Evolutionary conservation across 345 rosid species (phyloP), one percentile per base, ranked within the genome.

Genomic region (Heritiera fomes): DNA sequence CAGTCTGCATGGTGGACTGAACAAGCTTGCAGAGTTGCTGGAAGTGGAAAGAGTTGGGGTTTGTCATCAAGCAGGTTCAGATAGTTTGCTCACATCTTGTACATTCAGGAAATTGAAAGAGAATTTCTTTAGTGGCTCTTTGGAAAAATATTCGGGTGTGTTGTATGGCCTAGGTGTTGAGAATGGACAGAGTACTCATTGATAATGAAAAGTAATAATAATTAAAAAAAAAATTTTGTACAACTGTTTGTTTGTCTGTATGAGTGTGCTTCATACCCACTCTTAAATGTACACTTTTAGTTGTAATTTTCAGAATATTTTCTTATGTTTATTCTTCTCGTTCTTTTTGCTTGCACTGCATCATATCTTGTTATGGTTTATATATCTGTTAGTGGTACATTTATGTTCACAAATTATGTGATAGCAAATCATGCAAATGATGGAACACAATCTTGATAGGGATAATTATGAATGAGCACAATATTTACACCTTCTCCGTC

Each of bases 151-250:
- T 80, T 88, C 97, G 20, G 98, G 98, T 80, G 97, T 95, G 72
- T 87, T 95, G 87, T 95, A 91, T 82, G 98, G 98, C 49, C 88
- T 95, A 89, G 98, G 95, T 76, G 92, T 92, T 79, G 93, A 94
- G 83, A 91, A 90, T 88, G 87, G 87, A 81, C 91, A 81, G 80
- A 77, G n/a, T 80, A 23, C 75, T 81, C 75, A 79, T 68, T 87
- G 61, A 86, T 34, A 71, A 23, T 17, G 32, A 58, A 55, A 64
- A 58, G 34, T 17, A 61, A 55, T 9, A 17, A 40, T 75, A 69
- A 34, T 23, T 23, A 43, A 63, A 74, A 52, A 71, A 62, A 60
- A 38, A 65, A n/a, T n/a, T 72, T 67, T 60, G 56, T 79, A 68
- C 34, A 78, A 43, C 58, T 55, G 65, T 61, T 80, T 75, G 72